phyloP scores from a whole-genome alignment of 2,329 filamentous ascomycete genomes.

The Penicillium capsulatum region DNA sequence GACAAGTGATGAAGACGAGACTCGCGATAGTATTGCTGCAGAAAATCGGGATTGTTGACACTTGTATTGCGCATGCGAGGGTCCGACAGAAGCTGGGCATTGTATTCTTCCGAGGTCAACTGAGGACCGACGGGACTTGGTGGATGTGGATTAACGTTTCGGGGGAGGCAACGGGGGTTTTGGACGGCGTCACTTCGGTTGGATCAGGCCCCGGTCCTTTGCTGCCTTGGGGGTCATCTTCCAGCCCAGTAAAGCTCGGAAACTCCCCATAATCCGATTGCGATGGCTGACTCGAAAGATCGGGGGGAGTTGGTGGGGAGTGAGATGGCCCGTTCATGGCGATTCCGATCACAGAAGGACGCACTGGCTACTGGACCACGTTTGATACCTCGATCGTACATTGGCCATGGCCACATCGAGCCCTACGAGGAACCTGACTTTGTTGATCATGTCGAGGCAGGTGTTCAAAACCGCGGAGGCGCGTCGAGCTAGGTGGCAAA shows the following conservation, averaged over 20 bases:
- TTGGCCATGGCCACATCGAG: too few relatives aligned
- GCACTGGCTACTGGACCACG: too few relatives aligned
- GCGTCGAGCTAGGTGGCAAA: too few relatives aligned
- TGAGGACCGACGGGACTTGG: constrained; percentile 34
- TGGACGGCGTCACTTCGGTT: neutral
- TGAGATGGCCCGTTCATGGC: too few relatives aligned
- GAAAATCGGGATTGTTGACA: constrained; percentile 85
- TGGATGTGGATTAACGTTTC: constrained; percentile 15
- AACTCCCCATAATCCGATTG: constrained; percentile 44
- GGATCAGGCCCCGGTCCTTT: neutral
- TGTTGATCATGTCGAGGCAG: too few relatives aligned
- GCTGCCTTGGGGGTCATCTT: constrained; percentile 5
- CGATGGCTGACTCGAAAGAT: constrained; percentile 25
- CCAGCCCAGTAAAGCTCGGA: constrained; percentile 27
- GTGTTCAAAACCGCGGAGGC: too few relatives aligned
- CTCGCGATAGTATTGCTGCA: constrained; percentile 92
- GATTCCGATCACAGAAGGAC: too few relatives aligned
- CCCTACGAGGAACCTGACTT: too few relatives aligned
- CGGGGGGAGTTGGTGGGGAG: too few relatives aligned
- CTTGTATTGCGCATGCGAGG: constrained; percentile 83
- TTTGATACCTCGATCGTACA: too few relatives aligned
- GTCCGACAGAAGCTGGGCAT: constrained; percentile 76
- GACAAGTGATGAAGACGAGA: constrained; percentile 92
- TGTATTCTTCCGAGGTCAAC: constrained; percentile 88
- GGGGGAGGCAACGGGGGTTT: constrained; percentile 3